phyloP scores from a whole-genome alignment of 129 eudicot species.

The Pulicaria dysenterica region DNA sequence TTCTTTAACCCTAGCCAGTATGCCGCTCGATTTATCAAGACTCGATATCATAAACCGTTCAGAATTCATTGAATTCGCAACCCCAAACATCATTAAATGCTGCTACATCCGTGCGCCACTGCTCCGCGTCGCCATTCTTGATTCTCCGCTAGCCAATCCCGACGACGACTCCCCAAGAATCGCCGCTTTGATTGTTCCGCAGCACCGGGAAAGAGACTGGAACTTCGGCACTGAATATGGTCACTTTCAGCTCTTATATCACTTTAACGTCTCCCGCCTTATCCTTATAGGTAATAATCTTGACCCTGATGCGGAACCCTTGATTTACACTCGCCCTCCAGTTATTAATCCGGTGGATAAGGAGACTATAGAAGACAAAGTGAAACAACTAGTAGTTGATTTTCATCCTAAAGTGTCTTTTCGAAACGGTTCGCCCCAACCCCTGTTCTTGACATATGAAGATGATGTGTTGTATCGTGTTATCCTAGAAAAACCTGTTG shows the following conservation, averaged over 20 bases:
- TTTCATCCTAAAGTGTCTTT: constrained; percentile 59
- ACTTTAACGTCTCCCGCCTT: constrained; percentile 60
- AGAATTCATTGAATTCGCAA: constrained; percentile 67
- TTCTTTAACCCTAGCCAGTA: constrained; percentile 6
- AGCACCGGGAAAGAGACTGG: constrained; percentile 72
- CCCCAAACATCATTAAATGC: constrained; percentile 38
- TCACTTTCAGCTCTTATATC: constrained; percentile 63
- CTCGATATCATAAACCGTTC: constrained; percentile 66
- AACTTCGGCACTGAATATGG: constrained; percentile 68
- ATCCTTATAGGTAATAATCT: constrained; percentile 56
- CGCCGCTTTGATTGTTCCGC: constrained; percentile 79
- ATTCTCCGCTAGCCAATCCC: constrained; percentile 48
- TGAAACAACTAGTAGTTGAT: constrained; percentile 51
- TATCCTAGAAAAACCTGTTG: constrained; percentile 47
- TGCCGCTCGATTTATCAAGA: constrained; percentile 46
- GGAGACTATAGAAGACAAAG: constrained; percentile 25
- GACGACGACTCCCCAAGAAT: constrained; percentile 24
- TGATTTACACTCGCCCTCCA: constrained; percentile 33
- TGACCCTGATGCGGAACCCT: constrained; percentile 28
- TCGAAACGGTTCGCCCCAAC: constrained; percentile 36
- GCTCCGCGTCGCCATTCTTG: constrained; percentile 71
- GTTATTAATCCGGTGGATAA: neutral
- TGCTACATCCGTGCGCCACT: constrained; percentile 32
- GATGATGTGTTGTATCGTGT: constrained; percentile 57
- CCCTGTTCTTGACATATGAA: constrained; percentile 58